A percentile compares a stretch with the other conserved stretches of the same genome.
phyloP scores from a whole-genome alignment of 495 filamentous ascomycete species.

The Parathielavia hyrcaniae region DNA sequence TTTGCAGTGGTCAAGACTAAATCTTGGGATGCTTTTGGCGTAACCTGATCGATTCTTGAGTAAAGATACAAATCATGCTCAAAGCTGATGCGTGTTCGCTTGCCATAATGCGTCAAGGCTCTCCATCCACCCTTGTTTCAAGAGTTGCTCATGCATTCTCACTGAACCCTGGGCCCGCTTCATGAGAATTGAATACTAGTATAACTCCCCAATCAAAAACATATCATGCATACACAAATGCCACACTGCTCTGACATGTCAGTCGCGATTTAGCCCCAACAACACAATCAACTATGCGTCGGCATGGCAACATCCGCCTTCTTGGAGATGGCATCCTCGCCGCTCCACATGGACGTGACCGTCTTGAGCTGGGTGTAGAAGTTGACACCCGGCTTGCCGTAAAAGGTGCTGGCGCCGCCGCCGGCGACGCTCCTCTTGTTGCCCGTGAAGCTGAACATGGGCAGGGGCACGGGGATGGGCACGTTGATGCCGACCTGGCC shows the following conservation, averaged over 20 bases:
- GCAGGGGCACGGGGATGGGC: constrained; percentile 77
- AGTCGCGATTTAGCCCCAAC: no score
- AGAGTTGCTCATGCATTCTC: no score
- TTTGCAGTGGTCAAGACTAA: no score
- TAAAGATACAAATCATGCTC: no score
- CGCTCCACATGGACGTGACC: constrained; percentile 85
- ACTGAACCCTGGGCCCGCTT: no score
- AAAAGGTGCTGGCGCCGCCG: constrained; percentile 90
- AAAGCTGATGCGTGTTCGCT: no score
- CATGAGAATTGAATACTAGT: no score
- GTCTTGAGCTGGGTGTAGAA: constrained; percentile 99
- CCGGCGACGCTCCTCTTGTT: constrained; percentile 97
- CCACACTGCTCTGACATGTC: no score
- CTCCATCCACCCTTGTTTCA: no score
- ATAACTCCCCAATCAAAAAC: background rate
- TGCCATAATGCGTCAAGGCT: no score
- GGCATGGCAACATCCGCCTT: constrained; percentile 91
- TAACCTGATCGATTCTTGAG: no score
- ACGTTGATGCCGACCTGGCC: constrained; percentile 79
- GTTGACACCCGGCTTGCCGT: constrained; percentile 81
- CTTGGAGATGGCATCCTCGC: constrained; percentile 71
- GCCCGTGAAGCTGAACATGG: constrained; percentile 97
- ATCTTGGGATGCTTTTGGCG: no score
- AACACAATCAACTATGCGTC: constrained; percentile 52
- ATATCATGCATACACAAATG: background rate